Conservation (phyloP, 176 grass and related monocot genomes). For the Carex littledalei region DNA sequence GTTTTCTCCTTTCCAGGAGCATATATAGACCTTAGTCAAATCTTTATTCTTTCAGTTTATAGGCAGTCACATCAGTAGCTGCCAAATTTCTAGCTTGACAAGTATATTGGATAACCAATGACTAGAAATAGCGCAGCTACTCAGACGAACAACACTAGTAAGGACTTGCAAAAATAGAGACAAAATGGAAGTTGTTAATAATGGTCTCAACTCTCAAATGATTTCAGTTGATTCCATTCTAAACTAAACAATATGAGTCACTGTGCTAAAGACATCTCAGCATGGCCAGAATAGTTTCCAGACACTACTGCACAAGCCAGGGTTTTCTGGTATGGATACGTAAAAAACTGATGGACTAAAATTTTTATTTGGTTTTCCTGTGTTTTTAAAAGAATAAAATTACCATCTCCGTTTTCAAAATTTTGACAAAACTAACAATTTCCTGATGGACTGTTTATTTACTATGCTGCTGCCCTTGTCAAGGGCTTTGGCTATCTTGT, state of each 20-base stretch:
- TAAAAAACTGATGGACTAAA: background rate
- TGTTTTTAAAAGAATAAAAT: background rate
- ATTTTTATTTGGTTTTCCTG: background rate
- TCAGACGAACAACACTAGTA: background rate
- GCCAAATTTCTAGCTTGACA: background rate
- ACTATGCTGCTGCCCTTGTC: background rate
- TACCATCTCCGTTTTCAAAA: background rate
- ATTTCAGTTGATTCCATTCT: background rate
- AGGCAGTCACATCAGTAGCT: background rate
- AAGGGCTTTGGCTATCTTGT: background rate
- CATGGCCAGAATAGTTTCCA: background rate
- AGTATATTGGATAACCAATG: background rate
- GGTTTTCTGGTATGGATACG: background rate
- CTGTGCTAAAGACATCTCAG: background rate
- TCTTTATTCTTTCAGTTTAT: background rate
- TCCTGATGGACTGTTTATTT: background rate
- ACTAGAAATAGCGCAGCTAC: background rate
- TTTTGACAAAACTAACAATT: background rate
- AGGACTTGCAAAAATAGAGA: background rate
- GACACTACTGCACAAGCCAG: background rate
- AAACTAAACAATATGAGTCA: background rate
- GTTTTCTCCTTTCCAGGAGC: background rate
- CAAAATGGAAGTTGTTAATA: background rate
- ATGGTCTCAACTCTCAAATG: too few species aligned
- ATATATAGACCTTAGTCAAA: background rate